These are phyloP conservation scores for Cutaneotrichosporon cutaneum DNA, from an alignment of 1,284 basidiomycete genomes.

Conservation along the genomic window DNA sequence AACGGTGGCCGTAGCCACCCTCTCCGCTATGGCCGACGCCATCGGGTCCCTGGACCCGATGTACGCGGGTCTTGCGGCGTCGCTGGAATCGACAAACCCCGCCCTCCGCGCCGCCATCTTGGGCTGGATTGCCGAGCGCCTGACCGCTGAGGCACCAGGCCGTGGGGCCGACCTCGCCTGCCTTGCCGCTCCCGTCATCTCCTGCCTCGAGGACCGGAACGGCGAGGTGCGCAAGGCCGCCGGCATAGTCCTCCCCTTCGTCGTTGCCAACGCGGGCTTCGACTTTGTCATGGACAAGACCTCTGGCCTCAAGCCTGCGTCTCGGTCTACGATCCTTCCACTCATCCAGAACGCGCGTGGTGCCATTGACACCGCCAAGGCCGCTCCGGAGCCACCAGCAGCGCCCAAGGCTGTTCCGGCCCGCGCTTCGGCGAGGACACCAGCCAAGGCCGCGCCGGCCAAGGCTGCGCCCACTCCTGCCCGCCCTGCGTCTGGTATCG, in stretches of 20 bases:
- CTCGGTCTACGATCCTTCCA: slow-evolving; percentile 77
- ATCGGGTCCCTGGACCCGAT: slow-evolving; percentile 81
- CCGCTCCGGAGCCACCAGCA: slow-evolving; percentile 14
- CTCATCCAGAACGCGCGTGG: slow-evolving; percentile 69
- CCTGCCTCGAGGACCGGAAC: slow-evolving; percentile 86
- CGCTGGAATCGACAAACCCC: slow-evolving; percentile 84
- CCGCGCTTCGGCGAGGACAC: slow-evolving; percentile 24
- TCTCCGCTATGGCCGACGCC: slow-evolving; percentile 80
- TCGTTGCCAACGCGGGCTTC: slow-evolving; percentile 76
- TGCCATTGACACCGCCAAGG: slow-evolving; percentile 20
- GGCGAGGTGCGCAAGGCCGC: slow-evolving; percentile 90
- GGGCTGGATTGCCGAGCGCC: slow-evolving; percentile 67
- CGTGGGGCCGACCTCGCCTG: slow-evolving; percentile 69
- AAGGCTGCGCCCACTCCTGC: slow-evolving; percentile 19
- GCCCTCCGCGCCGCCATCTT: slow-evolving; percentile 80
- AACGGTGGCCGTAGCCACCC: slow-evolving; percentile 69
- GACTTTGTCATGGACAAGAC: slow-evolving; percentile 85
- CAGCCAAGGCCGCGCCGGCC: slow-evolving; percentile 26
- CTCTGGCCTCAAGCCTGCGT: slow-evolving; percentile 85
- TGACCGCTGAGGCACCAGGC: slow-evolving; percentile 51
- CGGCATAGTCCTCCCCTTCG: slow-evolving; percentile 71
- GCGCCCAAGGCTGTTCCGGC: slow-evolving; percentile 11
- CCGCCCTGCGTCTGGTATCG: neutral
- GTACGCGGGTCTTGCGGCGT: slow-evolving; percentile 71
- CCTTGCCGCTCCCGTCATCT: slow-evolving; percentile 70